Evolutionary conservation across 2,329 filamentous ascomycete genomes (phyloP), one percentile per base, ranked within the genome.

Genomic region (Xylariomycetidae sp.): DNA sequence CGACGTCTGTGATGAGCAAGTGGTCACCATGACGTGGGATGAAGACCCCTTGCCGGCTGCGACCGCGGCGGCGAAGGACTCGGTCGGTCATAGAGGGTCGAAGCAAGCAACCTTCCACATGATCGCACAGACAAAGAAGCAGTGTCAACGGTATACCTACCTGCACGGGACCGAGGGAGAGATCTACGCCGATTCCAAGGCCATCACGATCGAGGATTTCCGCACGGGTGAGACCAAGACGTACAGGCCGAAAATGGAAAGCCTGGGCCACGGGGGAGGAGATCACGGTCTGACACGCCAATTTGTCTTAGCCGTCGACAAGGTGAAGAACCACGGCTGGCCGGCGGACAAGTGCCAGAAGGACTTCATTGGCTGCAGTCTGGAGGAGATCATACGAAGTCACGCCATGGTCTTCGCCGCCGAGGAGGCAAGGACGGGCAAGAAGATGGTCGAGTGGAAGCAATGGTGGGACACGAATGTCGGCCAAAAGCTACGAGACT

Each of bases 331-430:
- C 41, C 68, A 76, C 38, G 74, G 70, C 0, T 77, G 80, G 75
- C 60, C 65, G 18, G 81, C 84, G 1, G 64, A 71, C 25, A 72
- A 72, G 40, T 89, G 89, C 2, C 90, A 96, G 68, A 68, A 69
- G 37, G 67, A 79, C 50, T 77, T 81, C 53, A 68, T 96, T 17
- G 88, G 87, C 0, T 94, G 86, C 59, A 84, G 82, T 10, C 63
- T 95, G 6, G 86, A 95, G 36, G 92, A 96, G 53, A 77, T 83
- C 2, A 72, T 96, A n/a, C 72, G 83, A 30, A 94, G 87, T 52
- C 92, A 96, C 62, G 89, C 85, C 2, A 75, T 92, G 61, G 90
- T 95, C 0, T 98, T 95, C 65, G 89, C 87, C 16, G 92, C 90
- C 0, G 92, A 96, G 61, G 84, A 94, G 49, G 87, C 90, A 5